Evolutionary conservation across 2,329 filamentous ascomycete genomes (phyloP).

Genomic region (Xylaria polymorpha): DNA sequence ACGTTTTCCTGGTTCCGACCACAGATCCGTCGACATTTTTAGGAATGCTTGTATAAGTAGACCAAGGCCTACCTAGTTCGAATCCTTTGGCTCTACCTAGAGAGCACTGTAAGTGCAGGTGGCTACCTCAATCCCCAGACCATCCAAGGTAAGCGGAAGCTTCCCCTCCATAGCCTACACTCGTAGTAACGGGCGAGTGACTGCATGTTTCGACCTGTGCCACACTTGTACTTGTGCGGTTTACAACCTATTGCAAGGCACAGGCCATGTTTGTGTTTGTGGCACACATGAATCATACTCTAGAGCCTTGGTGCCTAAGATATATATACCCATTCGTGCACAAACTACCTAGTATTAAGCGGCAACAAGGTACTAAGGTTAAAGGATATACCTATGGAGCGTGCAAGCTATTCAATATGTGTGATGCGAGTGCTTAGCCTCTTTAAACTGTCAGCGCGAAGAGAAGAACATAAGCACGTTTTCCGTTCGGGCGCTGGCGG

Average conservation of each 20-base stretch:
- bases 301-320: no score
- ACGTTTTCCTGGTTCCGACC: not conserved
- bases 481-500: not conserved
- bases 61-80: not conserved
- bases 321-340: not conserved
- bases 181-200: not conserved
- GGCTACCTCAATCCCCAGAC: not conserved
- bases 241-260: not conserved
- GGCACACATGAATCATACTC: no score
- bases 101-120: not conserved
- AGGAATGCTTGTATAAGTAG: not conserved
- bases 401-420: not conserved
- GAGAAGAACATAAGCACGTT: not conserved
- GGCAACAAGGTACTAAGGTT: not conserved
- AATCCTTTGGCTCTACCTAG: not conserved
- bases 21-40: slow-evolving; percentile 13
- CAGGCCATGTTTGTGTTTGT: slow-evolving; percentile 1
- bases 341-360: not conserved
- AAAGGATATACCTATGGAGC: not conserved
- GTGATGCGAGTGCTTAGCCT: not conserved
- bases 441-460: not conserved
- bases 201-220: not conserved
- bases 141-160: not conserved
- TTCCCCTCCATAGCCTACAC: not conserved
- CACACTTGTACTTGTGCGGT: not conserved